Conservation (phyloP, 75 land plant genomes). For the Adiantum capillusveneris region DNA sequence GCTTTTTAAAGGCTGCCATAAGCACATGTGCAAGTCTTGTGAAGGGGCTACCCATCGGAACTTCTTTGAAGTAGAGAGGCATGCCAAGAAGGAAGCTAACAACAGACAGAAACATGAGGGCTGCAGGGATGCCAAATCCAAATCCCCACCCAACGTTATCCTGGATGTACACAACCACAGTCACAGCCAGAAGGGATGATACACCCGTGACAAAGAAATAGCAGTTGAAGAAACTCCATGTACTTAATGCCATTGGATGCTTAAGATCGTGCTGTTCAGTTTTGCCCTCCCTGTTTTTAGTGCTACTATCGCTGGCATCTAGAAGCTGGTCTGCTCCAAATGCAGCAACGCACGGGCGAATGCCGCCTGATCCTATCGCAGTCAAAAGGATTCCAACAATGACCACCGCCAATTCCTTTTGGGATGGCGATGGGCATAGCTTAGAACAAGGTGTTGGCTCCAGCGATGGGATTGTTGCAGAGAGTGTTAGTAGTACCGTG, state of each 20-base stretch:
- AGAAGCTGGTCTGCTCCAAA: constrained; percentile 78
- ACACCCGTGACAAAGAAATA: constrained; percentile 62
- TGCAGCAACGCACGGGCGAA: constrained; percentile 64
- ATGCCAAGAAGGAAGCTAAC: constrained; percentile 45
- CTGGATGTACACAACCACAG: constrained; percentile 69
- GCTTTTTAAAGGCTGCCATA: constrained; percentile 51
- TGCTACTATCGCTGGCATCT: neutral
- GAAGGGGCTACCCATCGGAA: constrained; percentile 72
- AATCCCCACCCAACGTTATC: constrained; percentile 80
- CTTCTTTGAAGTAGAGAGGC: constrained; percentile 48
- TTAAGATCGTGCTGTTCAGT: constrained; percentile 42
- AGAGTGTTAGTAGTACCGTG: too few relatives aligned
- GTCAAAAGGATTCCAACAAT: constrained; percentile 43
- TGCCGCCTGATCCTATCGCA: constrained; percentile 70
- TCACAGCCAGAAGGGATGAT: constrained; percentile 52
- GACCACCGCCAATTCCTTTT: constrained; percentile 38
- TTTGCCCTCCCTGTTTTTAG: neutral
- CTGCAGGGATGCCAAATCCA: constrained; percentile 81
- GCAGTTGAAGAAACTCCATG: constrained; percentile 85
- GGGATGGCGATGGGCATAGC: constrained; percentile 37
- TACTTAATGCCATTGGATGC: neutral
- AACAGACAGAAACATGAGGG: constrained; percentile 51
- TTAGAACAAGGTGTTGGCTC: neutral
- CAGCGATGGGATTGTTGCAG: too few relatives aligned
- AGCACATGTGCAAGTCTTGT: constrained; percentile 62